These are phyloP conservation scores for Paramyrothecium sp. DNA, from an alignment of 2,329 filamentous ascomycete species.

Conservation along the genomic window DNA sequence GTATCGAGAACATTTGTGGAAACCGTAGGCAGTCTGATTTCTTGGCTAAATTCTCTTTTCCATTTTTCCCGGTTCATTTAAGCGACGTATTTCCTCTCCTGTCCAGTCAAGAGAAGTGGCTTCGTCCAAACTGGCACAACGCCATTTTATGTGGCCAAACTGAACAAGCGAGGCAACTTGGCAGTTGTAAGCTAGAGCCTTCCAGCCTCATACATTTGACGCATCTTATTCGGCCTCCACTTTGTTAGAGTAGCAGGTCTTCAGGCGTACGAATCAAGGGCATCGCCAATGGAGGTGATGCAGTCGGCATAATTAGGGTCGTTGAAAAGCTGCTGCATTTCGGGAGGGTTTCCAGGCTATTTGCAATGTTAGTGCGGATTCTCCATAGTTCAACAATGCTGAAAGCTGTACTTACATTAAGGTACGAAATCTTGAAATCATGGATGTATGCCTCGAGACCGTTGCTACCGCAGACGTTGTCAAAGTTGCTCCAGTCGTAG, in stretches of 20 bases:
- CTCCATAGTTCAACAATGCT: not conserved
- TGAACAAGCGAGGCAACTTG: too few relatives aligned
- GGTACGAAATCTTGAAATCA: constrained; percentile 7
- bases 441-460: constrained; percentile 11
- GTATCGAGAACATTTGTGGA: too few relatives aligned
- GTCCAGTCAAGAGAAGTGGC: too few relatives aligned
- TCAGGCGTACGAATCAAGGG: not conserved
- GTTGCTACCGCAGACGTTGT: constrained; percentile 10
- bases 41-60: too few relatives aligned
- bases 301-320: not conserved
- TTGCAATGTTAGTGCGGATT: not conserved
- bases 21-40: too few relatives aligned
- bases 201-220: too few relatives aligned
- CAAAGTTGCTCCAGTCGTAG: constrained; percentile 11
- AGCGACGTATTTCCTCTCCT: too few relatives aligned
- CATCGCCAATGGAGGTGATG: not conserved
- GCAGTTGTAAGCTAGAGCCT: too few relatives aligned
- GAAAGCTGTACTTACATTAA: constrained; percentile 8
- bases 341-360: not conserved
- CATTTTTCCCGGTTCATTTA: too few relatives aligned
- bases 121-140: too few relatives aligned
- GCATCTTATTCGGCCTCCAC: too few relatives aligned
- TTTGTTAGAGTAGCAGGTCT: not conserved
- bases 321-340: not conserved
- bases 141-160: too few relatives aligned